These are phyloP conservation scores for Trichoderma guizhouense DNA, from an alignment of 2,329 filamentous ascomycete genomes.

Conservation along the genomic window DNA sequence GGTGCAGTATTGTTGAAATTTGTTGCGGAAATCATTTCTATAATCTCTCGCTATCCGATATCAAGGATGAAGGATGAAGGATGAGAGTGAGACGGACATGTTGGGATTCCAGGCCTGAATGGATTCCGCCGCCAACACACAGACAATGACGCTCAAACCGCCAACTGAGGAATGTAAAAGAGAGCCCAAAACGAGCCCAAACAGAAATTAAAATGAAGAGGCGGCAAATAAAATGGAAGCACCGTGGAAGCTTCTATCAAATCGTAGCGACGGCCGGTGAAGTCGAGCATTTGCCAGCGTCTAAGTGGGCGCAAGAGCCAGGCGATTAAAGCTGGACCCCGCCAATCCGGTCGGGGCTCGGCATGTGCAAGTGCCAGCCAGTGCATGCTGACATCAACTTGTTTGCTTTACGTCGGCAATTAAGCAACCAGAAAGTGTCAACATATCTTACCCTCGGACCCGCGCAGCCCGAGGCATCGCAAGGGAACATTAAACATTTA, in stretches of 20 bases:
- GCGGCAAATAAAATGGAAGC: background rate
- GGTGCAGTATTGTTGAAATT: background rate
- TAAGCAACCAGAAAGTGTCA: background rate
- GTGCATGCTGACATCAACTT: background rate
- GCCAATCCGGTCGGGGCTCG: background rate
- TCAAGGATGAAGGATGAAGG: background rate
- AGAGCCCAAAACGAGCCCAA: background rate
- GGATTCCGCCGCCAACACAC: background rate
- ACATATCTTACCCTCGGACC: background rate
- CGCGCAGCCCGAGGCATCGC: background rate
- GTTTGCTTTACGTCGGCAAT: background rate
- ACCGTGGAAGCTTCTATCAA: background rate
- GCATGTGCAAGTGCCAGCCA: background rate
- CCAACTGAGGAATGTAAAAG: background rate
- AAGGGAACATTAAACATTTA: background rate
- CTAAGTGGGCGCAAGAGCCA: background rate
- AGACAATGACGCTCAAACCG: background rate
- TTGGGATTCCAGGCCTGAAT: background rate
- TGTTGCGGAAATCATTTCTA: no score
- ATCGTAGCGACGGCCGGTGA: background rate
- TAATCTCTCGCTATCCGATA: no score
- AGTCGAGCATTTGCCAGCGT: background rate
- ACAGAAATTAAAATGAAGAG: background rate
- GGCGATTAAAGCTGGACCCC: no score
- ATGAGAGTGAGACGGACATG: background rate